These are phyloP conservation scores for Tephrocybe sp. DNA, from an alignment of 768 basidiomycete genomes.

Conservation along the genomic window DNA sequence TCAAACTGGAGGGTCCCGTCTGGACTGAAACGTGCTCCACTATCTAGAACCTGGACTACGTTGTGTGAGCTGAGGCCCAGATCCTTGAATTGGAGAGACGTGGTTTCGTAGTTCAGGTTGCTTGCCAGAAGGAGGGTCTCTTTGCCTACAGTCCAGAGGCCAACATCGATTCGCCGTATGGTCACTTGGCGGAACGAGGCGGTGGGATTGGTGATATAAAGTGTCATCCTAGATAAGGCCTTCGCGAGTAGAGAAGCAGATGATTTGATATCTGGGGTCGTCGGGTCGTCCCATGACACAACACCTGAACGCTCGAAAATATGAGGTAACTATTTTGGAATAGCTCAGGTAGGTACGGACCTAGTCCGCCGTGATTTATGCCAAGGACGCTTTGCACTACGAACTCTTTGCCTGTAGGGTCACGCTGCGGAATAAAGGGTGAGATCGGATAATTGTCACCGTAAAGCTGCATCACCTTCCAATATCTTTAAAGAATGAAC, in stretches of 20 bases:
- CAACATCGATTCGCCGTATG: conserved; percentile 44
- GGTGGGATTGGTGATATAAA: conserved; percentile 43
- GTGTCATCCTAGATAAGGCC: conserved; percentile 42
- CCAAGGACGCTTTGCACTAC: conserved; percentile 63
- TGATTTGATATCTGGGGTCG: conserved; percentile 49
- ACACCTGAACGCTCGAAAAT: conserved; percentile 31
- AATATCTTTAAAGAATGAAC: conserved; percentile 34
- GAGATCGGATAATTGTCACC: neutral
- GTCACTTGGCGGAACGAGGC: conserved; percentile 42
- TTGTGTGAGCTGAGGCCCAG: conserved; percentile 23
- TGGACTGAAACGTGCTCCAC: conserved; percentile 28
- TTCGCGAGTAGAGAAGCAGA: conserved; percentile 49
- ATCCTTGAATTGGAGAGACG: conserved; percentile 30
- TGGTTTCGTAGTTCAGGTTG: conserved; percentile 46
- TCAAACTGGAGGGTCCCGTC: conserved; percentile 33
- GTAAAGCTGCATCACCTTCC: conserved; percentile 36
- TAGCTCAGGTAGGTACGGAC: conserved; percentile 25
- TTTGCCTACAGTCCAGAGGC: conserved; percentile 43
- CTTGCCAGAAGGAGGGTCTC: conserved; percentile 49
- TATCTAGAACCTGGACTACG: conserved; percentile 33
- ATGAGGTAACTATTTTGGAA: neutral
- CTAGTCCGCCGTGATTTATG: conserved; percentile 70
- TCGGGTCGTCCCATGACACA: conserved; percentile 57
- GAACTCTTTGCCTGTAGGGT: conserved; percentile 70
- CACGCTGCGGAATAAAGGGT: conserved; percentile 27